Base-by-base conservation (phyloP, 495 filamentous ascomycete species). In the Friedmanniomyces endolithicus region DNA sequence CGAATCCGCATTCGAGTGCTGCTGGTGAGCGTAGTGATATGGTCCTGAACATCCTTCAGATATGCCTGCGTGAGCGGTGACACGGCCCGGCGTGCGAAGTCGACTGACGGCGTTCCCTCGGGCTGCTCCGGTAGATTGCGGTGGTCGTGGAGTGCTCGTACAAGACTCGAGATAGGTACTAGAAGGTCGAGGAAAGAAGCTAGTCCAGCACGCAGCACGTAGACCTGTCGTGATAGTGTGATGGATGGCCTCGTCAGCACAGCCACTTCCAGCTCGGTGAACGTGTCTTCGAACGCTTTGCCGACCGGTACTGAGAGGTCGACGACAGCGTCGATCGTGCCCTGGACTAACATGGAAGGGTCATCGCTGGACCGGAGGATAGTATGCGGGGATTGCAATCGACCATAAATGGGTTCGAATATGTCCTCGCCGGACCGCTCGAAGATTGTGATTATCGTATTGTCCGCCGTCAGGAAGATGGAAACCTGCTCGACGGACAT, bases 401-500 rank as follows among this genome's bases (percentile, higher is more conserved):
- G 83, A 16, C 71, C 71, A 8, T 92, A 70, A 34, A 95, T 94
- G 1, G 88, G 89, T 3, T 72, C 69, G 54, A 94, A 87, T 14
- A 95, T 78, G 60, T 94, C 90, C 25, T 81, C 78, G 4, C 88
- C 90, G 1, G 87, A 92, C 11, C 76, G 77, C 68, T 96, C 88
- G 61, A 96, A 95, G 65, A 89, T 86, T 24, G 81, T 81, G 29
- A 88, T 82, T 44, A 87, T 79, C 2, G 77, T 72, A 54, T 74
- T 74, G 55, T 74, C 70, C 1, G 62, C 59, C 9, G 64, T 69
- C 6, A 73, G 52, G 56, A 74, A 74, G 50, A 94, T 82, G 0
- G 87, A 87, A 0, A 95, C 90, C 65, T 95, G 90, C 68, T 96
- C 90, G 19, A 89, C 81, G n/a, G 79, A 80, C 14, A 95, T 86